Conservation (phyloP, 1,284 basidiomycete genomes). For the Cutaneotrichosporon cutaneum region DNA sequence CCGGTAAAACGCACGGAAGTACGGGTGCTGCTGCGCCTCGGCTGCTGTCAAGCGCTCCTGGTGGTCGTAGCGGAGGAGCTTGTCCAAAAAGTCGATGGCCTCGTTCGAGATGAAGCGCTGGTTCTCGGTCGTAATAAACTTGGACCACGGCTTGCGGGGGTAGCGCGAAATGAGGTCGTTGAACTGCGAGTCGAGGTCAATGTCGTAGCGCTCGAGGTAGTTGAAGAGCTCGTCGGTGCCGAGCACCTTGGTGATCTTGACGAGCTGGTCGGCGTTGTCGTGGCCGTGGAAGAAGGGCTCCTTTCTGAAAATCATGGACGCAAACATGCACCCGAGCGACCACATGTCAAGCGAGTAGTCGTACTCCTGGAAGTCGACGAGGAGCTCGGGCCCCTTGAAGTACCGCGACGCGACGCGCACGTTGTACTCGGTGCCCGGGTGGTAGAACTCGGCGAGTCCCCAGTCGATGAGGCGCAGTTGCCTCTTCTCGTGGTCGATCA, state of each 20-base stretch:
- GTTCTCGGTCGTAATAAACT: slow-evolving; percentile 89
- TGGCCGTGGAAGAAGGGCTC: slow-evolving; percentile 99
- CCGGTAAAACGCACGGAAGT: slow-evolving; percentile 66
- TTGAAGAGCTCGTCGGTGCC: slow-evolving; percentile 93
- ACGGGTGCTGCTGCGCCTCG: slow-evolving; percentile 83
- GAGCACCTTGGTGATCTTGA: slow-evolving; percentile 96
- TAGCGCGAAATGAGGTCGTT: slow-evolving; percentile 88
- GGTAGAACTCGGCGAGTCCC: slow-evolving; percentile 98
- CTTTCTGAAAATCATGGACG: slow-evolving; percentile 99
- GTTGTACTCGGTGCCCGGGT: slow-evolving; percentile 96
- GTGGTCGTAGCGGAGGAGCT: slow-evolving; percentile 90
- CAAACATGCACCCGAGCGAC: slow-evolving; percentile 98
- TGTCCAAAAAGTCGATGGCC: slow-evolving; percentile 95
- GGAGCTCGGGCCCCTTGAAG: slow-evolving; percentile 95
- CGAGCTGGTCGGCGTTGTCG: slow-evolving; percentile 97
- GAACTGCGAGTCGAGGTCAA: slow-evolving; percentile 84
- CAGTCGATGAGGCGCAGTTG: slow-evolving; percentile 98
- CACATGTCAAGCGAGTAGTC: slow-evolving; percentile 98
- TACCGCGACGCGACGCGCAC: slow-evolving; percentile 96
- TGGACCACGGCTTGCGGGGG: slow-evolving; percentile 88
- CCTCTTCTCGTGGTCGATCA: slow-evolving; percentile 97
- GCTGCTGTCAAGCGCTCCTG: slow-evolving; percentile 92
- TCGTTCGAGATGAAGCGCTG: slow-evolving; percentile 97
- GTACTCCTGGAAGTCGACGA: slow-evolving; percentile 98
- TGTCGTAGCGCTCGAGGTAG: slow-evolving; percentile 85